Percentiles rank a stretch among this genome's conserved stretches.
phyloP scores from a whole-genome alignment of 2,329 filamentous ascomycete species.

The Dothideomycetes sp. region DNA sequence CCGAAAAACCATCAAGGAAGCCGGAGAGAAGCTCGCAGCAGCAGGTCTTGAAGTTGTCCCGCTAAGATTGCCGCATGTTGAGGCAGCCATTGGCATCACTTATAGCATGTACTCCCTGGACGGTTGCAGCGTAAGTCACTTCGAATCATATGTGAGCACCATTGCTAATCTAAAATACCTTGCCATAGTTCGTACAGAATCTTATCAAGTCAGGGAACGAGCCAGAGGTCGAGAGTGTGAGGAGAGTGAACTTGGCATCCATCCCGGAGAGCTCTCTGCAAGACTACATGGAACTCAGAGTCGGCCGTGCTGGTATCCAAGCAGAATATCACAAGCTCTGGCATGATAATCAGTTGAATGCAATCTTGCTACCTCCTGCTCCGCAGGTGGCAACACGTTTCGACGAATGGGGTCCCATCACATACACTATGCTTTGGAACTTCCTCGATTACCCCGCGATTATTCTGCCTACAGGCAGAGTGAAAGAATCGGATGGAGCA shows the following conservation, averaged over 20 bases:
- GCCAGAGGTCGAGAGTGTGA: conserved; percentile 19
- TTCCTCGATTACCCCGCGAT: conserved; percentile 43
- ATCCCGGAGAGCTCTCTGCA: conserved; percentile 17
- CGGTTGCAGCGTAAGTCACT: conserved; percentile 15
- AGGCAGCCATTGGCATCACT: conserved; percentile 14
- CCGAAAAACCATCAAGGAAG: conserved; percentile 16
- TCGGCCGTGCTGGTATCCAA: conserved; percentile 14
- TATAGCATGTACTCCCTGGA: conserved; percentile 16
- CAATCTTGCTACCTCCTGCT: conserved; percentile 18
- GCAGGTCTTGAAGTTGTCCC: conserved; percentile 17
- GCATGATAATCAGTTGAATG: conserved; percentile 17
- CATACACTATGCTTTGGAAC: conserved; percentile 45
- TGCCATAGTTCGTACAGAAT: conserved; percentile 12
- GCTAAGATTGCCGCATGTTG: conserved; percentile 16
- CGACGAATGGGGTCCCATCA: conserved; percentile 19
- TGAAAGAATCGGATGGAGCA: conserved; percentile 23
- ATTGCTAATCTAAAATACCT: neutral
- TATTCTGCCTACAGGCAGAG: conserved; percentile 20
- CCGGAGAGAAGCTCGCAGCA: conserved; percentile 14
- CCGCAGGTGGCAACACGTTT: conserved; percentile 18
- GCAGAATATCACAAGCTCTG: conserved; percentile 19
- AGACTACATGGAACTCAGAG: conserved; percentile 17
- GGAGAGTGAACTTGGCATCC: conserved; percentile 17
- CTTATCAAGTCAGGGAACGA: conserved; percentile 16
- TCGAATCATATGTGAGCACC: neutral